Evolutionary conservation across 176 grass and related monocot genomes (phyloP), one percentile per base, ranked within the genome.

Genomic region (Oryza brachyantha): DNA sequence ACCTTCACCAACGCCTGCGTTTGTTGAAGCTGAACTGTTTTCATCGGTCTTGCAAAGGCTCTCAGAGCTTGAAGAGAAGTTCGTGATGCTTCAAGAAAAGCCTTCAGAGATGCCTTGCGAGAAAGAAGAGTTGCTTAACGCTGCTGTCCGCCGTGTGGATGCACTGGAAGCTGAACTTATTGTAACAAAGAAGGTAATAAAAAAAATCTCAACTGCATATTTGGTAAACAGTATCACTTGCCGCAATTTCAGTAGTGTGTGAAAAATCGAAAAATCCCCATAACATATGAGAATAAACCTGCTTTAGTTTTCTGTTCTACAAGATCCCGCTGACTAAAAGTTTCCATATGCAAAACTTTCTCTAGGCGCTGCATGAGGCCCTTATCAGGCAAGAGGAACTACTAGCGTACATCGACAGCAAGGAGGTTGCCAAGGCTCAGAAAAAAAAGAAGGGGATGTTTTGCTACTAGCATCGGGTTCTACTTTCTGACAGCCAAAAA

Each of bases 171-270:
- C 96, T 0, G 96, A 99, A 43, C 96, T 99, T 48, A 99, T 99
- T 27, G 96, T 95, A 73, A 95, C 96, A n/a, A 99, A 99, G 75
- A 99, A 99, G 96, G 96, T 93, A 87, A n/a, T n/a, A n/a, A n/a
- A 57, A 57, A 2, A 57, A 63, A 46, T 61, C 34, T 32, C 26
- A 74, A 21, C 6, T 78, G 48, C 40, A 54, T 27, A 34, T n/a
- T 61, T 67, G 2, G 12, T 37, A 42, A 9, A 31, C 21, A 12
- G 36, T 37, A 35, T 77, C 50, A n/a, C 31, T 81, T 68, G 10
- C 43, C 10, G 14, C 46, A n/a, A n/a, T n/a, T 48, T 70, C 13
- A n/a, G n/a, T n/a, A n/a, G n/a, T n/a, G n/a, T n/a, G n/a, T n/a
- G n/a, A n/a, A n/a, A n/a, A n/a, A n/a, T n/a, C 14, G 24, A 24